phyloP scores from a whole-genome alignment of 768 basidiomycete species.

The Tricholoma saponaceum region DNA sequence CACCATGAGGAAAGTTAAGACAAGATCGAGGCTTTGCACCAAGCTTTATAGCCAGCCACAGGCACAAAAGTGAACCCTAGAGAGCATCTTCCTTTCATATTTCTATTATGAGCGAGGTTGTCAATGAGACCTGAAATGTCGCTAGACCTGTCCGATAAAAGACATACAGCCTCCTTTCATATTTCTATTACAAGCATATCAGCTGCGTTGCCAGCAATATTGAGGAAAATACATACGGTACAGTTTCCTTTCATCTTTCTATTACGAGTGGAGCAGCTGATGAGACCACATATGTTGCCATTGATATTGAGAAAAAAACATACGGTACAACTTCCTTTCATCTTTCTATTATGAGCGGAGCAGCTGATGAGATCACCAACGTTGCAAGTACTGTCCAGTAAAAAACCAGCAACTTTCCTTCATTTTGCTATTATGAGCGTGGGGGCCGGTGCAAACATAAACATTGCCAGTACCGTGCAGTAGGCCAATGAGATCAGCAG shows the following conservation, averaged over 20 bases:
- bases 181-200: neutral
- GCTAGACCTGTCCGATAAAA: neutral
- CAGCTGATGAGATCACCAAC: neutral
- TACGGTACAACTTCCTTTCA: neutral
- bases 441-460: neutral
- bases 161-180: neutral
- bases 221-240: neutral
- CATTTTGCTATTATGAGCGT: neutral
- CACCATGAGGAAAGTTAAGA: neutral
- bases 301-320: neutral
- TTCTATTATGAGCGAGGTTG: neutral
- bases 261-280: neutral
- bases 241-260: neutral
- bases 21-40: neutral
- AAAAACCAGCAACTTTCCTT: neutral
- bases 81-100: neutral
- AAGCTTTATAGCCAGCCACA: neutral
- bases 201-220: neutral
- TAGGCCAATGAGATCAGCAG: neutral
- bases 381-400: neutral
- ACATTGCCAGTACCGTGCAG: neutral
- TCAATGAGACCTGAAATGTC: neutral
- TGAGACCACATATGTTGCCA: neutral
- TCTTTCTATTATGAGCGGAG: neutral
- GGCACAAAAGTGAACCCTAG: neutral